phyloP scores from a whole-genome alignment of 2,329 filamentous ascomycete genomes.

The Juglanconis oblonga region DNA sequence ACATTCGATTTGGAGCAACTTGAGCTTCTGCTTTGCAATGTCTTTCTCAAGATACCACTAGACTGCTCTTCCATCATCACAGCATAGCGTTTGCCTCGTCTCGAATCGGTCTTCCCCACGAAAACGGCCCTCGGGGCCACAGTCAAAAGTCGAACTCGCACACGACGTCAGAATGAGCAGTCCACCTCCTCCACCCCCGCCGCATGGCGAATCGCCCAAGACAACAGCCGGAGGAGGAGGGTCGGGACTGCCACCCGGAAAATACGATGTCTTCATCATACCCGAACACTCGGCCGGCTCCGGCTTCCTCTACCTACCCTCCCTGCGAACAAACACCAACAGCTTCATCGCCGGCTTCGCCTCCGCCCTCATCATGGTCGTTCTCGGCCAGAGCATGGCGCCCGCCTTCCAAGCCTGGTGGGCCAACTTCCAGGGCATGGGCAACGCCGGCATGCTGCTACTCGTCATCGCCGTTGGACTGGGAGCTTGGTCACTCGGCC shows the following conservation, averaged over 20 bases:
- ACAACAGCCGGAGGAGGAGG: constrained; percentile 50
- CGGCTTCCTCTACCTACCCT: constrained; percentile 93
- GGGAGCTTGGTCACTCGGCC: constrained; percentile 73
- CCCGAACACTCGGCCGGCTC: constrained; percentile 85
- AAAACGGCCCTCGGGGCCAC: neutral
- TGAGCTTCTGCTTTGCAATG: constrained; percentile 26
- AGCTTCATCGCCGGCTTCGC: constrained; percentile 88
- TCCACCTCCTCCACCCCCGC: constrained; percentile 78
- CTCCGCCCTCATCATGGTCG: constrained; percentile 69
- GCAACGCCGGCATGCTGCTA: constrained; percentile 69
- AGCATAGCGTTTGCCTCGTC: constrained; percentile 12
- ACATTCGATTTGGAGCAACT: constrained; percentile 7
- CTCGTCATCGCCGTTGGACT: constrained; percentile 72
- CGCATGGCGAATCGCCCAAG: constrained; percentile 77
- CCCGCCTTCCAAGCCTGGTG: constrained; percentile 76
- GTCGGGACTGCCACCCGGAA: constrained; percentile 76
- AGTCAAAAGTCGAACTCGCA: neutral
- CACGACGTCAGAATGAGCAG: constrained; percentile 39
- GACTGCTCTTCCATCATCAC: constrained; percentile 23
- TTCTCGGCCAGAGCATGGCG: constrained; percentile 69
- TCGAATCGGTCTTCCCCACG: constrained; percentile 5
- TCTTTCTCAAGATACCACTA: constrained; percentile 35
- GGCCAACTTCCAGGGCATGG: constrained; percentile 65
- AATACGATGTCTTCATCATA: constrained; percentile 97
- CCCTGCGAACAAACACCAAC: constrained; percentile 78